These are phyloP conservation scores for Atkinsonella texensis DNA, from an alignment of 2,329 filamentous ascomycete genomes.

Conservation along the genomic window DNA sequence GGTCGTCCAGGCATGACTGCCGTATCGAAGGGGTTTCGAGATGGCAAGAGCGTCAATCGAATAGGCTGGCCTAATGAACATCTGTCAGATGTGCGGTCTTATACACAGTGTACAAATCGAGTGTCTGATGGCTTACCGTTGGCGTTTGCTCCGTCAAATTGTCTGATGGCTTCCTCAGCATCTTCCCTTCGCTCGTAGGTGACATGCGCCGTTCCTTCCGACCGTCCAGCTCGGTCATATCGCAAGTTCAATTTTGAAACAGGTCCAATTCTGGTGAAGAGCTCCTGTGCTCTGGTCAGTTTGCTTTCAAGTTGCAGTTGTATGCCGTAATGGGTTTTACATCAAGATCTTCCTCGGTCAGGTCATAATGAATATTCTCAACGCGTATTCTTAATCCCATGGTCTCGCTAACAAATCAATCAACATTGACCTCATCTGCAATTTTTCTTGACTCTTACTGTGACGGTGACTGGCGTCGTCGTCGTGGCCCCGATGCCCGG, in stretches of 20 bases:
- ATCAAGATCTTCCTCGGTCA: constrained; percentile 72
- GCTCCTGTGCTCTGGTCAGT: constrained; percentile 43
- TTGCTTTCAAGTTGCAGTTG: background rate
- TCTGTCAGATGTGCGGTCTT: background rate
- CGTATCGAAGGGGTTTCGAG: constrained; percentile 45
- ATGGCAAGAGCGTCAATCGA: constrained; percentile 52
- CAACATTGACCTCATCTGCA: background rate
- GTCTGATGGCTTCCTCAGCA: constrained; percentile 59
- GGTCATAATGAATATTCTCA: constrained; percentile 85
- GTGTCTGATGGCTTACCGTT: constrained; percentile 40
- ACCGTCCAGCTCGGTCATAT: constrained; percentile 83
- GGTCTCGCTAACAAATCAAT: constrained; percentile 28
- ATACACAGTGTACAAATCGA: background rate
- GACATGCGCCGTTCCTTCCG: constrained; percentile 73
- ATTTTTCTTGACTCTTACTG: constrained; percentile 15
- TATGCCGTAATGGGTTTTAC: constrained; percentile 30
- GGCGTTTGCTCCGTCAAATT: constrained; percentile 85
- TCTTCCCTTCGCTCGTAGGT: constrained; percentile 63
- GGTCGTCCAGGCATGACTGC: constrained; percentile 43
- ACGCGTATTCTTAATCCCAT: constrained; percentile 63
- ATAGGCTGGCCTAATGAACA: constrained; percentile 61
- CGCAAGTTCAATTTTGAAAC: constrained; percentile 56
- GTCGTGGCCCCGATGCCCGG: constrained; percentile 28
- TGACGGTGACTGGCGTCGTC: constrained; percentile 32
- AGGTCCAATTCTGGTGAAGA: constrained; percentile 69